Evolutionary conservation across 331 rosid genomes (phyloP).

Genomic region (Pyrus hybrid): DNA sequence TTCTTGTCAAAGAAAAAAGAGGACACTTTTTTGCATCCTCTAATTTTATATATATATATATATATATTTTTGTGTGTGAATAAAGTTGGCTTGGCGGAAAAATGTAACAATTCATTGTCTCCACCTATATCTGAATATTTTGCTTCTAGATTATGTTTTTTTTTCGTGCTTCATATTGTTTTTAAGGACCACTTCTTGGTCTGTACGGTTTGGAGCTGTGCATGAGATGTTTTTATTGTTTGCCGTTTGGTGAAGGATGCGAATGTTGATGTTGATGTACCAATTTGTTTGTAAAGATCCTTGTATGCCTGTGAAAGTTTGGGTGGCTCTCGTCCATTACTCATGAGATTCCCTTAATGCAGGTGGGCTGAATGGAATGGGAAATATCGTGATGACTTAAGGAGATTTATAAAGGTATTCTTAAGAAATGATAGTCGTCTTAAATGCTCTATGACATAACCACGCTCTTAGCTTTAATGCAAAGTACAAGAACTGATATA

Average conservation of each 20-base stretch:
- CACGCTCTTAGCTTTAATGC: background rate
- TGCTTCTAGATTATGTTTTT: too few relatives aligned
- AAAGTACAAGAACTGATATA: background rate
- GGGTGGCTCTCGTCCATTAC: background rate
- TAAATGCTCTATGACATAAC: background rate
- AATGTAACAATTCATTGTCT: background rate
- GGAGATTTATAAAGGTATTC: constrained; percentile 86
- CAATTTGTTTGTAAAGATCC: background rate
- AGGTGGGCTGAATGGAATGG: constrained; percentile 99
- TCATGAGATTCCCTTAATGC: constrained; percentile 20
- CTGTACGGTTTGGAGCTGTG: too few relatives aligned
- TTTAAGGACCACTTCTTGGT: too few relatives aligned
- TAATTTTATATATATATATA: background rate
- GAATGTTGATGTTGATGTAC: background rate
- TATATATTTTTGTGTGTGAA: background rate
- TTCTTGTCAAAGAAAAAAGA: background rate
- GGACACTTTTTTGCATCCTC: background rate
- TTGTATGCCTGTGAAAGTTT: background rate
- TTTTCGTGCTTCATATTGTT: too few relatives aligned
- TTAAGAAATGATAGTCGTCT: background rate
- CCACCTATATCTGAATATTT: background rate
- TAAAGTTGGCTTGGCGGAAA: background rate
- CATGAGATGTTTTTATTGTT: too few relatives aligned
- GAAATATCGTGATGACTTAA: constrained; percentile 75
- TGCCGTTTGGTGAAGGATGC: too few relatives aligned